Base-by-base conservation (phyloP, 768 basidiomycete genomes). In the Boletus reticuloceps region DNA sequence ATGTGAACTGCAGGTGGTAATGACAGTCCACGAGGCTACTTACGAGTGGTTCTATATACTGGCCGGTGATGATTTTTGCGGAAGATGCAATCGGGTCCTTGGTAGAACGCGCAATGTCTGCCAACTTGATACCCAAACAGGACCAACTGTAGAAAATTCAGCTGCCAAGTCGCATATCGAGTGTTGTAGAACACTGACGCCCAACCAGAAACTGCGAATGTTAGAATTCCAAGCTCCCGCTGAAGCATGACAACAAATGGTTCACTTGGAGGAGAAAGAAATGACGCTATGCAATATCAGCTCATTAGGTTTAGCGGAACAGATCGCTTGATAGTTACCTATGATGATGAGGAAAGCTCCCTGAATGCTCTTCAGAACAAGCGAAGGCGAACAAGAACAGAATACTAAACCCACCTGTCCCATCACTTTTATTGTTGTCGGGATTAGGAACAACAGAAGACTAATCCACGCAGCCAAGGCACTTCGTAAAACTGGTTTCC, bases 181-280 rank as follows among this genome's bases (percentile, higher is more conserved):
- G 6, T 6, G 5, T 34, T 0, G 17, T 6, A 40, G 52, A 32
- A 17, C 17, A 78, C 83, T 66, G 58, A 86, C 86, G 79, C 86
- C 86, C 85, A 89, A 25, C 77, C 75, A 10, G 75, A 19, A 2
- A 72, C 59, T 0, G 78, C 78, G 46, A 84, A 82, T 1, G 75
- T 20, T 7, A 88, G 55, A 36, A 85, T 80, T 6, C 80, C 72
- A 11, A 80, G 42, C 62, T 89, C 86, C 2, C 86, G 82, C 63
- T 89, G 88, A 14, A 88, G 64, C 5, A 86, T 84, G 4, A 78
- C 74, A n/a, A 86, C 70, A 61, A 89, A 88, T 1, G 86, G 84
- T 50, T 87, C 87, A 20, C 64, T 73, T 1, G 89, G 87, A 1
- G 89, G 85, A 5, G 85, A 85, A 4, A 91, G 59, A 58, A 89